These are phyloP conservation scores for Maudiozyma barnettii DNA, from an alignment of 805 yeast species.

Conservation along the genomic window DNA sequence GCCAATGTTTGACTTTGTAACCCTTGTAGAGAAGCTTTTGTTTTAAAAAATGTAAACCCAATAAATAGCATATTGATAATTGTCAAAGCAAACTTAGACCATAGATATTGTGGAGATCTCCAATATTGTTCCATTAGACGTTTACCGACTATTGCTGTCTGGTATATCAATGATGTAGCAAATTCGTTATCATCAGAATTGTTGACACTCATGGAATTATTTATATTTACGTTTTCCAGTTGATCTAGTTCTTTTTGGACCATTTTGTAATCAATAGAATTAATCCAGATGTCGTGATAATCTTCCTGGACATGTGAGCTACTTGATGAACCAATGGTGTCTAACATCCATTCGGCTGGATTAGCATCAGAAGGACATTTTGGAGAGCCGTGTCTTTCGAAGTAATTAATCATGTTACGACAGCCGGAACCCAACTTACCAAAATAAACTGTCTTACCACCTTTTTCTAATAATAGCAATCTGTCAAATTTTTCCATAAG, in stretches of 20 bases:
- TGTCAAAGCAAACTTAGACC: conserved; percentile 49
- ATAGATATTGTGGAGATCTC: conserved; percentile 55
- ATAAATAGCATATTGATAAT: conserved; percentile 51
- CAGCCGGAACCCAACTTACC: conserved; percentile 59
- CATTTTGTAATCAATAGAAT: conserved; percentile 50
- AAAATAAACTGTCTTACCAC: conserved; percentile 68
- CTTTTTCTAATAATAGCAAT: conserved; percentile 55
- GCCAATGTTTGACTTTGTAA: conserved; percentile 78
- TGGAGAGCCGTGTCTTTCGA: conserved; percentile 56
- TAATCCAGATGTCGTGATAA: conserved; percentile 68
- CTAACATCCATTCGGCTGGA: conserved; percentile 91
- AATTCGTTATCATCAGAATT: conserved; percentile 24
- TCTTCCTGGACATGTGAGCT: conserved; percentile 67
- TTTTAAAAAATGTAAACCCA: conserved; percentile 67
- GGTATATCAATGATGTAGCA: conserved; percentile 38
- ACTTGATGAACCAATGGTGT: conserved; percentile 76
- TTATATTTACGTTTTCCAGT: conserved; percentile 42
- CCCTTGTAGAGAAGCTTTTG: conserved; percentile 53
- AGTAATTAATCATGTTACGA: conserved; percentile 49
- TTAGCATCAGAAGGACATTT: conserved; percentile 61
- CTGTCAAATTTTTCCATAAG: conserved; percentile 71
- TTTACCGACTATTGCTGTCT: conserved; percentile 37
- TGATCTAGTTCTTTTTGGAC: conserved; percentile 49
- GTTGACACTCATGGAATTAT: conserved; percentile 4
- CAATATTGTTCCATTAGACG: conserved; percentile 58